Evolutionary conservation across 768 basidiomycete species (phyloP).

Genomic region (Lactarius hatsudake): DNA sequence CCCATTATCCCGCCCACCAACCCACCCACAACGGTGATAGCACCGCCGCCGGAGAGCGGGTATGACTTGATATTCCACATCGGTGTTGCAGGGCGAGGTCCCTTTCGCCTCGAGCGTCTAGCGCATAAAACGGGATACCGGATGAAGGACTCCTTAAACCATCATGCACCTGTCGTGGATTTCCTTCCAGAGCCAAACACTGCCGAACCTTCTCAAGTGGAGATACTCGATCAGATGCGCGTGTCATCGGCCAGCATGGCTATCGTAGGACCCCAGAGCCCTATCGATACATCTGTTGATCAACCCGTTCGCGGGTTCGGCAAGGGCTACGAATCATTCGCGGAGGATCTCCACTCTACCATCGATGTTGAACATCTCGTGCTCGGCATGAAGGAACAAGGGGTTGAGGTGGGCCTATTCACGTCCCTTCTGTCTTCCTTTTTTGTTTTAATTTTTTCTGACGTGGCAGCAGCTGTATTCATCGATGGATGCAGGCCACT

Average conservation of each 20-base stretch:
- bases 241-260: slow-evolving; percentile 20
- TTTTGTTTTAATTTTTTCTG: not conserved
- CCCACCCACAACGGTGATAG: slow-evolving; percentile 38
- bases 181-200: slow-evolving; percentile 32
- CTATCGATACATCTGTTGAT: slow-evolving; percentile 20
- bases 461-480: slow-evolving; percentile 54
- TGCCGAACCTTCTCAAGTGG: slow-evolving; percentile 35
- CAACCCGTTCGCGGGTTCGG: slow-evolving; percentile 31
- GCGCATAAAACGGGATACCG: slow-evolving; percentile 68
- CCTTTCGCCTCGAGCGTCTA: slow-evolving; percentile 61
- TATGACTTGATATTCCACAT: slow-evolving; percentile 74
- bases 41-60: slow-evolving; percentile 46
- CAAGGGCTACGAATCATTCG: slow-evolving; percentile 47
- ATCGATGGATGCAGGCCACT: slow-evolving; percentile 75
- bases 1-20: slow-evolving; percentile 38
- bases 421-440: not conserved
- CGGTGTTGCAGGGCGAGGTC: slow-evolving; percentile 67
- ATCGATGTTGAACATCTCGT: slow-evolving; percentile 56
- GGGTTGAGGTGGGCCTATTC: slow-evolving; percentile 43
- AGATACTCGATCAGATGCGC: slow-evolving; percentile 40
- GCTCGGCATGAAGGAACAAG: slow-evolving; percentile 47
- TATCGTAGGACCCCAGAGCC: slow-evolving; percentile 5
- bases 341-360: slow-evolving; percentile 51
- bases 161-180: slow-evolving; percentile 46
- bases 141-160: slow-evolving; percentile 63